phyloP scores from a whole-genome alignment of 305 asterid species.

The Rubia peregrina region DNA sequence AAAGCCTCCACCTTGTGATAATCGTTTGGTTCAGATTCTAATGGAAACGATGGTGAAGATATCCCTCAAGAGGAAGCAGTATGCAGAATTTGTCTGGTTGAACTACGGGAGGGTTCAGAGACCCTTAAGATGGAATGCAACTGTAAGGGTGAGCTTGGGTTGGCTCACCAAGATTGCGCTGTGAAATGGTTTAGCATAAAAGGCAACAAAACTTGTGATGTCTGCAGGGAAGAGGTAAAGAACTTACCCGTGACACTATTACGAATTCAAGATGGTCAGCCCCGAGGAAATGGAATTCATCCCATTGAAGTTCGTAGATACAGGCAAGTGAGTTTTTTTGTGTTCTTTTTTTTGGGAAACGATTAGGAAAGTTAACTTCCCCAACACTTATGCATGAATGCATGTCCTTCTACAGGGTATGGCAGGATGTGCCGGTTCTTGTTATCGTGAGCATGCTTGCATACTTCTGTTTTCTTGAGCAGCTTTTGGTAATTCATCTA shows the following conservation, averaged over 20 bases:
- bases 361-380: constrained; percentile 6
- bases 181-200: constrained; percentile 92
- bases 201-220: constrained; percentile 90
- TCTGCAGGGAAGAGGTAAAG: constrained; percentile 80
- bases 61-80: constrained; percentile 90
- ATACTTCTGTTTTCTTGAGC: constrained; percentile 93
- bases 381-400: neutral
- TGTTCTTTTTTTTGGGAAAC: neutral
- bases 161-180: constrained; percentile 92
- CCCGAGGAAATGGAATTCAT: constrained; percentile 33
- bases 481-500: constrained; percentile 59
- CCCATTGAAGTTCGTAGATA: constrained; percentile 41
- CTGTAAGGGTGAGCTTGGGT: constrained; percentile 93
- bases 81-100: constrained; percentile 84
- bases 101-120: constrained; percentile 70
- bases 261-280: constrained; percentile 46
- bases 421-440: constrained; percentile 93
- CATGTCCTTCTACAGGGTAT: constrained; percentile 41
- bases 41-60: constrained; percentile 44
- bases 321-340: constrained; percentile 45
- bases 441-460: constrained; percentile 94
- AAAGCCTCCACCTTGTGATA: constrained; percentile 23
- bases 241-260: constrained; percentile 83
- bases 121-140: constrained; percentile 87
- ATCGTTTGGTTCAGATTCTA: constrained; percentile 47